A percentile compares a stretch with the other conserved stretches of the same genome.
Conservation (phyloP, 2,329 filamentous ascomycete genomes). For the Hypomyces perniciosus region DNA sequence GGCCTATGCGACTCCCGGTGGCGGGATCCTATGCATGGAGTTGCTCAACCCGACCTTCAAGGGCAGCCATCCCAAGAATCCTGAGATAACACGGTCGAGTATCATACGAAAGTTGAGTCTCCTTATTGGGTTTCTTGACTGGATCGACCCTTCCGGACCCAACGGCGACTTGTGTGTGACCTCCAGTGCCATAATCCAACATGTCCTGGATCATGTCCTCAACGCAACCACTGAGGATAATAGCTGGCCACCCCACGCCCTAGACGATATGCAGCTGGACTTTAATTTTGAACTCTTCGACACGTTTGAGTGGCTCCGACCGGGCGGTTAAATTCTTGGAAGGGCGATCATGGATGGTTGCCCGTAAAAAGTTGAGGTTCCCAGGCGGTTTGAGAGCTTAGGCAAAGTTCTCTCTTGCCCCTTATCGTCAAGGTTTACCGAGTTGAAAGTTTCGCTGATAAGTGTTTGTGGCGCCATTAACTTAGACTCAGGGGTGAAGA, state of each 20-base stretch:
- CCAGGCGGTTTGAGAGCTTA: too few species aligned
- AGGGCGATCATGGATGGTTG: too few species aligned
- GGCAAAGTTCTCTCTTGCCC: too few species aligned
- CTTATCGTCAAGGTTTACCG: too few species aligned
- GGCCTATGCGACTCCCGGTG: conserved; percentile 43
- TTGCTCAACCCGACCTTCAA: conserved; percentile 38
- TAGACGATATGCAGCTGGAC: conserved; percentile 19
- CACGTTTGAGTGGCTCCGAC: conserved; percentile 35
- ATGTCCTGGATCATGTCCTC: conserved; percentile 44
- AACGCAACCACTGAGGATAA: conserved; percentile 28
- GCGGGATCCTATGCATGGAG: conserved; percentile 46
- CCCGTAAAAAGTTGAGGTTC: too few species aligned
- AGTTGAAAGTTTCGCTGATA: too few species aligned
- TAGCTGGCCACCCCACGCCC: conserved; percentile 12
- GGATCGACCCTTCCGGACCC: conserved; percentile 42
- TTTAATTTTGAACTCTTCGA: conserved; percentile 38
- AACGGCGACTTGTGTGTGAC: conserved; percentile 43
- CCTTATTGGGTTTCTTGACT: conserved; percentile 45
- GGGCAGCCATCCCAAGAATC: conserved; percentile 26
- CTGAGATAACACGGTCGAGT: conserved; percentile 37
- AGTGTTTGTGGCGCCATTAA: too few species aligned
- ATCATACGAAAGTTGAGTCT: conserved; percentile 48
- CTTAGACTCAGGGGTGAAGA: too few species aligned
- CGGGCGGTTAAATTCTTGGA: background rate
- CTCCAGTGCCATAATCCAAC: conserved; percentile 43